These are phyloP conservation scores for Phytopythium ostracodes DNA, from an alignment of 352 stramenopile species.

Conservation along the genomic window DNA sequence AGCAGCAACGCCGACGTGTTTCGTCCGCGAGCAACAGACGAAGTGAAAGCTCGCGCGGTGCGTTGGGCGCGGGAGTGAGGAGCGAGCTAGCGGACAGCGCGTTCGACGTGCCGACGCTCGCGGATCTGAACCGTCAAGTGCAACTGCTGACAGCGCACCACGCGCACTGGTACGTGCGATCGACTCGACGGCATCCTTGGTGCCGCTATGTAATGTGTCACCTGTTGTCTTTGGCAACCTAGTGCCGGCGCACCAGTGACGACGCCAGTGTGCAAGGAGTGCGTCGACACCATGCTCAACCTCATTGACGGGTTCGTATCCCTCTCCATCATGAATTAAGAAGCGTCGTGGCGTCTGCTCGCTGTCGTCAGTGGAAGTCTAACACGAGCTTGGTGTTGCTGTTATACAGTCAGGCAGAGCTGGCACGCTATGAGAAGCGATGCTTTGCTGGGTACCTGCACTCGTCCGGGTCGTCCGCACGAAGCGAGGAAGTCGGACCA, in stretches of 20 bases:
- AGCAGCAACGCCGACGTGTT: conserved; percentile 23
- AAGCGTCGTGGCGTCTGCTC: neutral
- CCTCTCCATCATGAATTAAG: neutral
- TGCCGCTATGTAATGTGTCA: neutral
- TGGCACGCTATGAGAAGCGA: conserved; percentile 70
- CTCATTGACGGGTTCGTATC: conserved; percentile 54
- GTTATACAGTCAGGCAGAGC: conserved; percentile 44
- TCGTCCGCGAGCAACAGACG: conserved; percentile 15
- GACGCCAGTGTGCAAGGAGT: conserved; percentile 71
- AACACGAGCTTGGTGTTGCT: neutral
- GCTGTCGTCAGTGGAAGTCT: neutral
- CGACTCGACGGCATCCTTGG: neutral
- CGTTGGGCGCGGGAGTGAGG: conserved; percentile 17
- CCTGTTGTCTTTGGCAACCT: neutral
- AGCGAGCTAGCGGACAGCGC: conserved; percentile 51
- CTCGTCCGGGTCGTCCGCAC: conserved; percentile 35
- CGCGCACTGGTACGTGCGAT: conserved; percentile 50
- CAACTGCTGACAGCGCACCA: conserved; percentile 66
- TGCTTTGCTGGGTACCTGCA: conserved; percentile 57
- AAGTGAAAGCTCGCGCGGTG: conserved; percentile 10
- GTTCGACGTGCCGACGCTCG: conserved; percentile 57
- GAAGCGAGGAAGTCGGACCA: conserved; percentile 56
- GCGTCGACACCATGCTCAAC: conserved; percentile 66
- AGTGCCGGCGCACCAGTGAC: conserved; percentile 56
- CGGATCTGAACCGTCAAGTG: conserved; percentile 70